Base-by-base conservation (phyloP, 2,329 filamentous ascomycete genomes). In the Talaromyces sp. region DNA sequence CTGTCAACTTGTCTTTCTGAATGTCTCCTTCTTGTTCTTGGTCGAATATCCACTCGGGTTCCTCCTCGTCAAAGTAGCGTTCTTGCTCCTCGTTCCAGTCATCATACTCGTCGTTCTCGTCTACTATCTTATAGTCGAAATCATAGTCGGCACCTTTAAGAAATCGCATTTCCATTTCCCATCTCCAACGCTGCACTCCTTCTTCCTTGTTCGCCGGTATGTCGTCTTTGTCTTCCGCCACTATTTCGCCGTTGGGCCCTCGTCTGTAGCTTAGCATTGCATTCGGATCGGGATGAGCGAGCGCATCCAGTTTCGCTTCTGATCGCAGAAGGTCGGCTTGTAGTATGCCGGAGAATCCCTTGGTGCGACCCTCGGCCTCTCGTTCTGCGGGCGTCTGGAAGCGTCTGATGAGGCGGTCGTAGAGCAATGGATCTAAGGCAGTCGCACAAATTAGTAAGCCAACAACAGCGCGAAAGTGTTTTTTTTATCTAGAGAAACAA, bases 1-100 rank as follows among this genome's bases (percentile, higher is more conserved):
- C 86, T 37, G 69, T 66, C 58, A 72, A 59, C 48, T 61, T 64
- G 6, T 59, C 57, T 25, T 61, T 64, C 11, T 65, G 62, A 39
- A 70, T 69, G 3, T 66, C 67, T 21, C 54, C 67, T 6, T 69
- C 70, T 11, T 70, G 72, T 2, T 78, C 69, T 6, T 73, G 75
- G 53, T 78, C 79, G 39, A 77, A 76, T 31, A 81, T 77, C 82
- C 87, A 90, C 50, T 80, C 79, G 0, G 88, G 87, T 64, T 89
- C 86, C 76, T 96, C 88, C 5, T 85, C 84, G 21, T 91, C 89
- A 68, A 95, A 92, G 77, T 89, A 96, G 19, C 80, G 80, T 37
- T 96, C 89, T 71, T 93, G 81, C 63, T 82, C 80, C 76, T 83
- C 78, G 68, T 80, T 72, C 78, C 74, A 69, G 72, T 86, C 84